These are phyloP conservation scores for Zymoseptoria brevis DNA, from an alignment of 2,329 filamentous ascomycete genomes.

Conservation along the genomic window DNA sequence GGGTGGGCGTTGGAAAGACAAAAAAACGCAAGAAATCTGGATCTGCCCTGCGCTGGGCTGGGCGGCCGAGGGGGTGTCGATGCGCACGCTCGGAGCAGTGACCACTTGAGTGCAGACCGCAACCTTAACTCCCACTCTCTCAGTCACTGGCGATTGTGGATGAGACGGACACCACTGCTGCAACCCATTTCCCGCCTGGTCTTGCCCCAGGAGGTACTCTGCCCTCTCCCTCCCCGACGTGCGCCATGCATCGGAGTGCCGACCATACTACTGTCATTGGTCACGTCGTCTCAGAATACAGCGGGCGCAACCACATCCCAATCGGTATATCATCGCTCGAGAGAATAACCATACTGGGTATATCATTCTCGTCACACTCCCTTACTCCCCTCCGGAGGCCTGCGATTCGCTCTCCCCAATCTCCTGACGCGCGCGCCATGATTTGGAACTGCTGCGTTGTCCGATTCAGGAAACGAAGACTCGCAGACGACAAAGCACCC, in stretches of 20 bases:
- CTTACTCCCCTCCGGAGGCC: neutral
- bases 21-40: conserved; percentile 18
- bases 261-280: neutral
- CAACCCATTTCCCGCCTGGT: neutral
- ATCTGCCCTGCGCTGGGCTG: too few species aligned
- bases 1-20: neutral
- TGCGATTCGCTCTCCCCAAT: neutral
- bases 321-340: neutral
- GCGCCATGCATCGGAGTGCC: neutral
- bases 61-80: too few species aligned
- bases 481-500: conserved; percentile 17
- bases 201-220: neutral
- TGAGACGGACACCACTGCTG: neutral
- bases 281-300: neutral
- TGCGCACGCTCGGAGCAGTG: conserved; percentile 19
- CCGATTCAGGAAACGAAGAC: conserved; percentile 17
- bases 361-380: neutral
- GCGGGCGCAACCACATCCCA: neutral
- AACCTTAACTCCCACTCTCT: neutral
- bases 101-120: conserved; percentile 10
- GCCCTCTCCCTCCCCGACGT: neutral
- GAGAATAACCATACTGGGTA: neutral
- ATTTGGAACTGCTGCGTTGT: conserved; percentile 14
- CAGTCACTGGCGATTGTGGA: neutral
- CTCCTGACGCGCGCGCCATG: neutral